A percentile compares a stretch with the other conserved stretches of the same genome.
Conservation (phyloP, 306 rosid species). For the Urtica urens region DNA sequence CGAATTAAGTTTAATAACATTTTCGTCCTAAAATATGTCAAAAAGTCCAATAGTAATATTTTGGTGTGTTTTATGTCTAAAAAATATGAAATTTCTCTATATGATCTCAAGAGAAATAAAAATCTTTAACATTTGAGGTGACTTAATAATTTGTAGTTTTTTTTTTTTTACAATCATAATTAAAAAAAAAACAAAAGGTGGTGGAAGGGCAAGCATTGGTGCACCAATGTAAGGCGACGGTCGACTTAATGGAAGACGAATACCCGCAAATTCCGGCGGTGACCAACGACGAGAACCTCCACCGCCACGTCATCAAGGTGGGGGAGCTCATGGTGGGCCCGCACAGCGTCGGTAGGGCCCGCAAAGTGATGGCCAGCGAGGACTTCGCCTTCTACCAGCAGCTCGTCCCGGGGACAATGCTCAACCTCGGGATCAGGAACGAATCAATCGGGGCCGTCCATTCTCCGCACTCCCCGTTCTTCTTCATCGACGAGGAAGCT, state of each 20-base stretch:
- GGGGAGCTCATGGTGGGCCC: conserved; percentile 52
- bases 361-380: conserved; percentile 55
- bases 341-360: conserved; percentile 35
- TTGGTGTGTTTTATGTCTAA: too few species aligned
- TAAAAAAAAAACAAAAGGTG: too few species aligned
- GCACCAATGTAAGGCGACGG: conserved; percentile 42
- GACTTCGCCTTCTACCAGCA: conserved; percentile 55
- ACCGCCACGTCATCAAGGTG: conserved; percentile 40
- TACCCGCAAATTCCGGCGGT: conserved; percentile 25
- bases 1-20: too few species aligned
- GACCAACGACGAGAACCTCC: conserved; percentile 40
- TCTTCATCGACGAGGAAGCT: conserved; percentile 57
- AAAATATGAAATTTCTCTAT: too few species aligned
- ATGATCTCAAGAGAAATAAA: too few species aligned
- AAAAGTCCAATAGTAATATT: too few species aligned
- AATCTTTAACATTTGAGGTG: too few species aligned
- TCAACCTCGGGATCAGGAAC: conserved; percentile 50
- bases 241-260: conserved; percentile 27
- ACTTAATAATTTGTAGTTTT: too few species aligned
- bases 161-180: too few species aligned
- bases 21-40: too few species aligned
- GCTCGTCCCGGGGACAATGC: conserved; percentile 40
- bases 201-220: conserved; percentile 59
- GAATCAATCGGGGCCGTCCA: conserved; percentile 50
- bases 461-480: conserved; percentile 58